These are phyloP conservation scores for Linnemannia hyalina DNA, from an alignment of 192 early-diverging fungal genomes.

Conservation along the genomic window DNA sequence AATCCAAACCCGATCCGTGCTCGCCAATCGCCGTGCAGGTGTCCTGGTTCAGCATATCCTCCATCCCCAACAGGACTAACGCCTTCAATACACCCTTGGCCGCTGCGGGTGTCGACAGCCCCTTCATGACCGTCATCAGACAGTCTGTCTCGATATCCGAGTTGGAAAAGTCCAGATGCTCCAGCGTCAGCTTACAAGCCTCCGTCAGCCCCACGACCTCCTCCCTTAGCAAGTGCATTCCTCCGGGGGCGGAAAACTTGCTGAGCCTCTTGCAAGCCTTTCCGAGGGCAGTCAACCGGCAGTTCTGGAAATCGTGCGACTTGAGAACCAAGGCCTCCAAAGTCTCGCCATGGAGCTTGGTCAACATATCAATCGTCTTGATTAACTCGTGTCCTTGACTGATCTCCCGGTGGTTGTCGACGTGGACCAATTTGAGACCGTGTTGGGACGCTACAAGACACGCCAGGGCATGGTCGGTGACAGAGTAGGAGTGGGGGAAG, in stretches of 20 bases:
- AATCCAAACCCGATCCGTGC: constrained; percentile 42
- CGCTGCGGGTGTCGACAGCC: constrained; percentile 22
- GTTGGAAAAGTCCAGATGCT: constrained; percentile 55
- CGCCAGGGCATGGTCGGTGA: constrained; percentile 37
- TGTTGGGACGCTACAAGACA: constrained; percentile 27
- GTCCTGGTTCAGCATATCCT: constrained; percentile 45
- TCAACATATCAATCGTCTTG: constrained; percentile 27
- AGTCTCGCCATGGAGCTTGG: constrained; percentile 19
- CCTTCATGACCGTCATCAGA: constrained; percentile 37
- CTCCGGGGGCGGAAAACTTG: constrained; percentile 49
- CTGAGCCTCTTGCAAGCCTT: constrained; percentile 33
- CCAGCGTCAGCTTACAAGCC: constrained; percentile 43
- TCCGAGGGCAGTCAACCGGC: constrained; percentile 28
- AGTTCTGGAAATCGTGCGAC: constrained; percentile 55
- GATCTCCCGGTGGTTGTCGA: constrained; percentile 50
- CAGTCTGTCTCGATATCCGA: constrained; percentile 52
- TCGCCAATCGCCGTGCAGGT: constrained; percentile 51
- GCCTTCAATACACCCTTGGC: constrained; percentile 51
- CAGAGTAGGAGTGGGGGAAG: constrained; percentile 37
- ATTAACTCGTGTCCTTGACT: constrained; percentile 43
- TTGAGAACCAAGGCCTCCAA: constrained; percentile 43
- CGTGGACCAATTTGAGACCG: constrained; percentile 28
- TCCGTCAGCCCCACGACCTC: constrained; percentile 36
- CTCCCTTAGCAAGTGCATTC: constrained; percentile 34
- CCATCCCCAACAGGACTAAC: constrained; percentile 45